Evolutionary conservation across 495 filamentous ascomycete species (phyloP).

Genomic region (Xeromyces bisporus): DNA sequence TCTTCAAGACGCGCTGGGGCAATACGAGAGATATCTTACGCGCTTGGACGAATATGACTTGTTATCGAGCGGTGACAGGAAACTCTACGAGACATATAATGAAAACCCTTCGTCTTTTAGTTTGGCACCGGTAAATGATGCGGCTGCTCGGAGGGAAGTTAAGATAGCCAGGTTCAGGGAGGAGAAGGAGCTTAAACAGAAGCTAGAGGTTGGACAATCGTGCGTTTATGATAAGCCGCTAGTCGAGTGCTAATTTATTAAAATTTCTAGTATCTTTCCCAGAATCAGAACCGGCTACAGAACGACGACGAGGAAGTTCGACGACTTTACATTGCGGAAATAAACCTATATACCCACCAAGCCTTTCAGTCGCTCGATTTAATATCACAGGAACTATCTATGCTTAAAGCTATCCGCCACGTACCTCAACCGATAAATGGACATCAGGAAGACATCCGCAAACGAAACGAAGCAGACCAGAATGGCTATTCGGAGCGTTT

Average conservation of each 20-base stretch:
- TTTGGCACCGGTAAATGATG: constrained; percentile 49
- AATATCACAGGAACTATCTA: constrained; percentile 64
- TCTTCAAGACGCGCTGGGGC: constrained; percentile 42
- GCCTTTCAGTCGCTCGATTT: constrained; percentile 74
- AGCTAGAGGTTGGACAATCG: constrained; percentile 44
- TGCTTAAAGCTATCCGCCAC: constrained; percentile 55
- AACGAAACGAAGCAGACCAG: constrained; percentile 21
- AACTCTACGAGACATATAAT: constrained; percentile 53
- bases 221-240: not conserved
- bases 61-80: constrained; percentile 46
- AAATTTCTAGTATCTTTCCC: constrained; percentile 41
- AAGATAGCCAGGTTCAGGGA: constrained; percentile 76
- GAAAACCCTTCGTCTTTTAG: constrained; percentile 51
- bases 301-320: constrained; percentile 68
- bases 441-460: constrained; percentile 26
- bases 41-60: constrained; percentile 64
- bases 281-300: constrained; percentile 40
- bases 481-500: constrained; percentile 59
- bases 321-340: constrained; percentile 55
- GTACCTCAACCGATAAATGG: constrained; percentile 12
- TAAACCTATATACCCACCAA: constrained; percentile 56
- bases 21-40: constrained; percentile 62
- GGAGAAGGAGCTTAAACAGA: constrained; percentile 74
- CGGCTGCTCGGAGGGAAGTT: constrained; percentile 51
- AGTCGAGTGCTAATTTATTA: constrained; percentile 11